A percentile compares a stretch with the other conserved stretches of the same genome.
Conservation (phyloP, 1,284 basidiomycete genomes). For the Puccinia polysora region DNA sequence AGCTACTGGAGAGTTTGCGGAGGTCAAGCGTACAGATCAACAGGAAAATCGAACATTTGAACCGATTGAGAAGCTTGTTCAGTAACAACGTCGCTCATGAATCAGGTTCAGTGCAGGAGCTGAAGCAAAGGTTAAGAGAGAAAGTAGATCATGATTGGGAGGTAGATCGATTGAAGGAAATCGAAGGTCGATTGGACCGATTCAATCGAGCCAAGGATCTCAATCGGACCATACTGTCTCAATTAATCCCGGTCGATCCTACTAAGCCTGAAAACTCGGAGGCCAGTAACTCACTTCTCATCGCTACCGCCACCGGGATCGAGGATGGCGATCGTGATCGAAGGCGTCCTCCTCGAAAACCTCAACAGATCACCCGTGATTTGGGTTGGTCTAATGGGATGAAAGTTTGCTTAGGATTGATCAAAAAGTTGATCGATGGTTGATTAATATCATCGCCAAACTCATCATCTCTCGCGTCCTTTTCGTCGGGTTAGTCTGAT, state of each 20-base stretch:
- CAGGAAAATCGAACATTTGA: not conserved
- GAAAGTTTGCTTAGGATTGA: not conserved
- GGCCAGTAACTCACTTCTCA: not conserved
- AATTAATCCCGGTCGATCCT: not conserved
- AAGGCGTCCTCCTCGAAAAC: too few relatives aligned
- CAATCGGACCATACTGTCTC: not conserved
- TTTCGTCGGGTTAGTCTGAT: too few relatives aligned
- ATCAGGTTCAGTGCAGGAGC: not conserved
- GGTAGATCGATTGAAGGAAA: not conserved
- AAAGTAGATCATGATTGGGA: not conserved
- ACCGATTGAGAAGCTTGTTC: not conserved
- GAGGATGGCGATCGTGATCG: too few relatives aligned
- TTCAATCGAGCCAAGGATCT: not conserved
- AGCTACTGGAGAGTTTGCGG: not conserved
- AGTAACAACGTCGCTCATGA: not conserved
- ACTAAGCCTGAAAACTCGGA: not conserved
- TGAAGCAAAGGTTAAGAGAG: not conserved
- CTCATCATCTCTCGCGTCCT: too few relatives aligned
- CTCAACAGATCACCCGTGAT: not conserved
- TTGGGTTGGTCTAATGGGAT: not conserved
- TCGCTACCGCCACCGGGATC: too few relatives aligned
- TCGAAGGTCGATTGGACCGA: not conserved
- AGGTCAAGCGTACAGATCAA: not conserved
- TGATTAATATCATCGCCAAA: too few relatives aligned
- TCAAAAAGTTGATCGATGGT: constrained; percentile 7